phyloP scores from a whole-genome alignment of 257 asterid genomes.

The Jacaranda copaia region DNA sequence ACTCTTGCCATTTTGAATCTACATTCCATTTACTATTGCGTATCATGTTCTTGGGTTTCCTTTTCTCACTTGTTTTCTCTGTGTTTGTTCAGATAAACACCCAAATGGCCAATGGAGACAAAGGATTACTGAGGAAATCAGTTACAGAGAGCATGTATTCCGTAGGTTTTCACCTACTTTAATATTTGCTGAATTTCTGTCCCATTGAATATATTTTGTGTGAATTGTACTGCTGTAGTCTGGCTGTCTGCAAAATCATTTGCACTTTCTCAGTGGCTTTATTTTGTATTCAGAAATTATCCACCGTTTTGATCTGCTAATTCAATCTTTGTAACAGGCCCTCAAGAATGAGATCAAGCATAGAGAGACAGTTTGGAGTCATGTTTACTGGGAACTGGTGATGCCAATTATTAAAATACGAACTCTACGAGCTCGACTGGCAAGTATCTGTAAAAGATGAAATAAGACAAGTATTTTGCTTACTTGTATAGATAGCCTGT shows the following conservation, averaged over 20 bases:
- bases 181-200: slow-evolving; percentile 16
- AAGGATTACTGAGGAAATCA: slow-evolving; percentile 69
- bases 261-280: slow-evolving; percentile 12
- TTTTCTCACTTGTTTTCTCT: slow-evolving; percentile 34
- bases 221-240: slow-evolving; percentile 1
- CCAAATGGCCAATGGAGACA: slow-evolving; percentile 87
- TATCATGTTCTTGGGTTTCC: slow-evolving; percentile 35
- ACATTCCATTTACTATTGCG: slow-evolving; percentile 4
- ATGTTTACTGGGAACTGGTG: slow-evolving; percentile 83
- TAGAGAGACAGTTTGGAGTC: slow-evolving; percentile 77
- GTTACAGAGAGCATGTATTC: slow-evolving; percentile 94
- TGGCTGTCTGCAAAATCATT: slow-evolving; percentile 16
- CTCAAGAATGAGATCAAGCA: slow-evolving; percentile 96
- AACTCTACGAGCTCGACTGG: slow-evolving; percentile 95
- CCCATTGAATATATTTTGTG: slow-evolving; percentile 7
- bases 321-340: slow-evolving; percentile 59
- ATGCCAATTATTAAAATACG: slow-evolving; percentile 80
- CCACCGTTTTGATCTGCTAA: slow-evolving; percentile 31
- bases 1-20: slow-evolving; percentile 31
- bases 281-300: slow-evolving; percentile 23
- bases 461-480: slow-evolving; percentile 31
- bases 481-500: slow-evolving; percentile 28
- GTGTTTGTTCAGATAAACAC: slow-evolving; percentile 69
- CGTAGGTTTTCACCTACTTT: slow-evolving; percentile 58
- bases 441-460: slow-evolving; percentile 49